A percentile compares a stretch with the other conserved stretches of the same genome.
phyloP scores from a whole-genome alignment of 2,329 filamentous ascomycete species.

The Penicillium sp. region DNA sequence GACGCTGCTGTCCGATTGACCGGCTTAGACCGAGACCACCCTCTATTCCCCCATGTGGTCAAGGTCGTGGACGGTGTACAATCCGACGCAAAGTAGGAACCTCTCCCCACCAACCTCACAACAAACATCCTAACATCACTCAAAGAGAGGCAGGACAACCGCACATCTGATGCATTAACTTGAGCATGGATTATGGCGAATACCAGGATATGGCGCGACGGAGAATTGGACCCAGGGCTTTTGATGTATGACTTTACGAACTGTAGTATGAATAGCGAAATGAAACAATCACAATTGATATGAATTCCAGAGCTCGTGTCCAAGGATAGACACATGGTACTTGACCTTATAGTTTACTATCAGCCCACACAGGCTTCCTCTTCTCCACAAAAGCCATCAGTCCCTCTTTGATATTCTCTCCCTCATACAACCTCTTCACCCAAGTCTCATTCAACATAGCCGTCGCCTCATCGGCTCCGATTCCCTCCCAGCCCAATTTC shows the following conservation, averaged over 20 bases:
- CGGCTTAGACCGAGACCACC: constrained; percentile 74
- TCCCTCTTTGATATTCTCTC: constrained; percentile 75
- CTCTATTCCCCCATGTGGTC: constrained; percentile 74
- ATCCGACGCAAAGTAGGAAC: constrained; percentile 43
- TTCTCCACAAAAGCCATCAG: constrained; percentile 76
- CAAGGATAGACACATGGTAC: neutral
- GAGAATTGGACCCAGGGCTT: constrained; percentile 22
- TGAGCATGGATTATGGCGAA: constrained; percentile 36
- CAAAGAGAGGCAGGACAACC: constrained; percentile 31
- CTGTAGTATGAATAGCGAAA: constrained; percentile 15
- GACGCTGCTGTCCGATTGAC: constrained; percentile 80
- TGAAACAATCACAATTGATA: constrained; percentile 5
- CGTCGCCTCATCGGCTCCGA: constrained; percentile 66
- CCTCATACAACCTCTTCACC: constrained; percentile 62
- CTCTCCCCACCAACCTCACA: neutral
- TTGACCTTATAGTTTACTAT: constrained; percentile 39
- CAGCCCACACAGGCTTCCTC: constrained; percentile 65
- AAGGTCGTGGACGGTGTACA: constrained; percentile 84
- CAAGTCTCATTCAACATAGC: constrained; percentile 59
- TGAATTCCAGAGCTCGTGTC: neutral
- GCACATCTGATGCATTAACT: constrained; percentile 28
- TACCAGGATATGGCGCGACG: constrained; percentile 27
- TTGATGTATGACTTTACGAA: constrained; percentile 15
- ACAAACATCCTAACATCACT: constrained; percentile 13
- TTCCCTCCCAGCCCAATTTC: constrained; percentile 70